Evolutionary conservation across 2,329 filamentous ascomycete genomes (phyloP), one percentile per base, ranked within the genome.

Genomic region (Myriosclerotinia scirpicola): DNA sequence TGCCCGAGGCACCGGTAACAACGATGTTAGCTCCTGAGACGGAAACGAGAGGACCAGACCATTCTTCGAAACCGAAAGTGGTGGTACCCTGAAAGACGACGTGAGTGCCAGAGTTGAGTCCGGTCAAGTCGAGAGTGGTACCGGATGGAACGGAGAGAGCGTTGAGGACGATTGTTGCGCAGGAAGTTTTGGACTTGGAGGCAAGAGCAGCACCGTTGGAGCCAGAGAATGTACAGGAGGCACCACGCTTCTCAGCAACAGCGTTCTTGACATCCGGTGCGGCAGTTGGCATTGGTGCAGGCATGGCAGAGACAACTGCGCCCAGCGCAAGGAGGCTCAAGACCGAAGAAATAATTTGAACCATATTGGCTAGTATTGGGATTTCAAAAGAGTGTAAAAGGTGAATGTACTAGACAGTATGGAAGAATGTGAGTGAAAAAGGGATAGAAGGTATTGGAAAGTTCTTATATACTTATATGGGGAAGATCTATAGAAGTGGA

Each of bases 61-160:
- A 90, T 72, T 88, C 84, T 69, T 85, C 79, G 78, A 89, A 90
- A 26, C 81, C 87, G 73, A 88, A 91, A 64, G 84, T 86, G n/a
- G 88, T 90, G 17, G 80, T 84, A 54, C 88, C 89, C 67, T 85
- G 76, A 77, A 90, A 90, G 71, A 83, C 84, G 69, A 90, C 81
- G 65, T 76, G 22, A 50, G 85, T 86, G 69, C 82, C 82, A 22
- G 76, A 73, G 1, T 79, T 80, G 50, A 87, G 79, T 26, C 79
- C 77, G 15, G 84, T 85, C 68, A 89, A 75, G 73, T 88, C 84
- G 3, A 89, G 80, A 3, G 85, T 87, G 12, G 79, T 78, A 34
- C 85, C 85, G 3, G 85, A 81, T 7, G 86, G 86, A 20, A 89
- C 85, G 20, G 77, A 76, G 61, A 89, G 81, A 68, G 80, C 79